Evolutionary conservation across 1,284 basidiomycete species (phyloP).

Genomic region (Puccinia hordei): DNA sequence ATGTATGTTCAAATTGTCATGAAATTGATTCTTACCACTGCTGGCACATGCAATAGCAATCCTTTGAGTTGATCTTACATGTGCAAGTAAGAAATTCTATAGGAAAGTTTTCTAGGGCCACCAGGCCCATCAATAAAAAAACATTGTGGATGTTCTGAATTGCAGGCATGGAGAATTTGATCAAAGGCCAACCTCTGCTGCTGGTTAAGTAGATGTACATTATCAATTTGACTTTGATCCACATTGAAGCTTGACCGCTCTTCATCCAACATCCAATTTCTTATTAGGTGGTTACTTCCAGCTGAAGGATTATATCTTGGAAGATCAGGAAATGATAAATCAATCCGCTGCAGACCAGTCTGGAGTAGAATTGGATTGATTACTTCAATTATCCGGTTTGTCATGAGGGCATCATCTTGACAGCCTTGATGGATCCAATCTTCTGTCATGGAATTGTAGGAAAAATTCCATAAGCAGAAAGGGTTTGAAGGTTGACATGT

Average conservation of each 20-base stretch:
- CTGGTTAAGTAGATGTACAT: conserved; percentile 58
- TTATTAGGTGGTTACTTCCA: conserved; percentile 56
- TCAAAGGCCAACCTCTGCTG: conserved; percentile 61
- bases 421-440: conserved; percentile 51
- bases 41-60: conserved; percentile 60
- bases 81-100: conserved; percentile 61
- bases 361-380: conserved; percentile 59
- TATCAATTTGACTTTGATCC: conserved; percentile 50
- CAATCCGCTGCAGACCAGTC: conserved; percentile 55
- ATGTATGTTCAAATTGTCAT: not conserved
- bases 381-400: conserved; percentile 62
- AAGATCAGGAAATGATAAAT: conserved; percentile 60
- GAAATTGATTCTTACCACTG: not conserved
- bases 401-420: conserved; percentile 59
- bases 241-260: no score
- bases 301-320: conserved; percentile 57
- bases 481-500: conserved; percentile 60
- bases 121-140: conserved; percentile 64
- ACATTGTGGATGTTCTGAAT: conserved; percentile 53
- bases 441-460: conserved; percentile 61
- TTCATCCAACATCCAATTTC: no score
- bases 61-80: conserved; percentile 56
- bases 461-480: conserved; percentile 60
- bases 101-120: conserved; percentile 64
- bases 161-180: conserved; percentile 59